Evolutionary conservation across 495 filamentous ascomycete genomes (phyloP).

Genomic region (Xylaria castorea): DNA sequence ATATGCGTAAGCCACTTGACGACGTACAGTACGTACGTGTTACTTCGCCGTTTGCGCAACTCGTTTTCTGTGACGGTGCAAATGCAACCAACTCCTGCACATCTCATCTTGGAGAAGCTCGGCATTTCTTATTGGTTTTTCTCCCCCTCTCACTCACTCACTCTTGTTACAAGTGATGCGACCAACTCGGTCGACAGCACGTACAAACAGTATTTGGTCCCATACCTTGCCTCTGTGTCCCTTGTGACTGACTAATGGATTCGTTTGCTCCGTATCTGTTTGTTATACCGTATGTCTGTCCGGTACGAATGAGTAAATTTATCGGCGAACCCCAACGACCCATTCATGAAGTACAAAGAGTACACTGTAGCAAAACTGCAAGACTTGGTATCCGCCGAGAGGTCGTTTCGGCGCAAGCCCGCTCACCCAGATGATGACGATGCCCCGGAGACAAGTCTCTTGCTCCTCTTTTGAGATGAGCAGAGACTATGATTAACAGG

Average conservation of each 20-base stretch:
- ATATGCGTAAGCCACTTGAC: not conserved
- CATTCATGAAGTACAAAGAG: not conserved
- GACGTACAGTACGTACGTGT: too few relatives aligned
- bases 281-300: not conserved
- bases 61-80: conserved; percentile 10
- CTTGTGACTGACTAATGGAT: not conserved
- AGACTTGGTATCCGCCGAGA: conserved; percentile 1
- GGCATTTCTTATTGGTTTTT: not conserved
- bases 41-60: conserved; percentile 5
- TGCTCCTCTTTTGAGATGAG: not conserved
- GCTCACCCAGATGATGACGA: not conserved
- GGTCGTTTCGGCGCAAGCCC: conserved; percentile 1
- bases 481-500: not conserved
- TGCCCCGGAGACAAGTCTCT: not conserved
- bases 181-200: not conserved
- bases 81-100: not conserved
- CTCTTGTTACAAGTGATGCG: not conserved
- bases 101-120: not conserved
- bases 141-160: not conserved
- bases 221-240: not conserved
- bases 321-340: not conserved
- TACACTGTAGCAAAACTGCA: not conserved
- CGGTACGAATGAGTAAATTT: not conserved
- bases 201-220: not conserved
- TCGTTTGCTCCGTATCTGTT: not conserved